These are phyloP conservation scores for Leccinum disarticulatum DNA, from an alignment of 768 basidiomycete species.

Conservation along the genomic window DNA sequence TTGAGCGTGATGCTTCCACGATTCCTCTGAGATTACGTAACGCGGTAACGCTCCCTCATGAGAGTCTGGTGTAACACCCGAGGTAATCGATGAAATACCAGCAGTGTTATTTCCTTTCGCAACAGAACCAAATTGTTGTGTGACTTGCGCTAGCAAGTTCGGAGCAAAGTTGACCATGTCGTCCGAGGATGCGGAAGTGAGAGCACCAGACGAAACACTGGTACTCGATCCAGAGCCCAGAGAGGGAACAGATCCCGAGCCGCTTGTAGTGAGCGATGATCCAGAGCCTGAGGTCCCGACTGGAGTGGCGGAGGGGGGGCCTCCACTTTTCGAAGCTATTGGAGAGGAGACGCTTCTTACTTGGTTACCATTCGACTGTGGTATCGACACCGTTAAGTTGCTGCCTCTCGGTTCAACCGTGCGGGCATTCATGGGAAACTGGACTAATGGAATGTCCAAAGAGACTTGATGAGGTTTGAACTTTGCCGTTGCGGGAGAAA, in stretches of 20 bases:
- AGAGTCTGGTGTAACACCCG: conserved; percentile 44
- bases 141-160: conserved; percentile 46
- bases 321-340: conserved; percentile 43
- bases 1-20: conserved; percentile 83
- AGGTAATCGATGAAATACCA: conserved; percentile 30
- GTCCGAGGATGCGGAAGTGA: conserved; percentile 50
- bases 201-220: conserved; percentile 50
- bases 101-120: conserved; percentile 29
- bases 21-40: conserved; percentile 68
- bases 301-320: conserved; percentile 27
- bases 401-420: conserved; percentile 35
- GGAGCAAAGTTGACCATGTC: conserved; percentile 52
- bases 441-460: conserved; percentile 48
- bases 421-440: conserved; percentile 36
- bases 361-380: conserved; percentile 45
- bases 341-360: conserved; percentile 71
- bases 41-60: conserved; percentile 44
- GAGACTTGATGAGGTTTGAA: conserved; percentile 61
- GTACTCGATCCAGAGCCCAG: conserved; percentile 47
- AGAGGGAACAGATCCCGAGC: conserved; percentile 52
- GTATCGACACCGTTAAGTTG: conserved; percentile 48
- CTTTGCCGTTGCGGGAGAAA: conserved; percentile 87
- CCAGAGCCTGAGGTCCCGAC: conserved; percentile 45
- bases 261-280: conserved; percentile 44
- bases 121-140: conserved; percentile 46